phyloP scores from a whole-genome alignment of 345 rosid genomes.

The Salix viminalis region DNA sequence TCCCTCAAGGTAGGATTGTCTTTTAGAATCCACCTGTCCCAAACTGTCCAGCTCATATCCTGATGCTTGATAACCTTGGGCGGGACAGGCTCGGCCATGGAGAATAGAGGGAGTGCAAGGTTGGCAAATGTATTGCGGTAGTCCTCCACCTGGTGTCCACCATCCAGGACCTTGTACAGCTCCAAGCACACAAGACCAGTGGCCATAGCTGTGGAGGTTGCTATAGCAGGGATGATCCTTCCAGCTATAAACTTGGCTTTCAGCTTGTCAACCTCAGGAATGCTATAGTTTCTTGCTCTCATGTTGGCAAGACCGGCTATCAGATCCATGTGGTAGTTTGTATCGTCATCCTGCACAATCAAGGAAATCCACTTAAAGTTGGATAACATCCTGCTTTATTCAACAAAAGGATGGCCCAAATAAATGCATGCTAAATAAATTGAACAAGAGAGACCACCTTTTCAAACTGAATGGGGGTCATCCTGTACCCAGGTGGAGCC shows the following conservation, averaged over 20 bases:
- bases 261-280: conserved; percentile 94
- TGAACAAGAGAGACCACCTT: conserved; percentile 51
- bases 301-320: conserved; percentile 97
- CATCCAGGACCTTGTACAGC: conserved; percentile 84
- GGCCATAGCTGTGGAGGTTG: conserved; percentile 97
- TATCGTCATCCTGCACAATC: conserved; percentile 78
- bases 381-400: background rate
- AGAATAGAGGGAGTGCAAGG: conserved; percentile 83
- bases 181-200: conserved; percentile 95
- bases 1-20: conserved; percentile 70
- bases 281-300: conserved; percentile 98
- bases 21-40: conserved; percentile 87
- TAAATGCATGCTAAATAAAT: background rate
- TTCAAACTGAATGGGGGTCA: conserved; percentile 95
- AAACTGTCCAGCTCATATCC: conserved; percentile 93
- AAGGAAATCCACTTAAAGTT: background rate
- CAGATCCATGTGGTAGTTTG: conserved; percentile 97
- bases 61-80: conserved; percentile 78
- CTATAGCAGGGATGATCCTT: conserved; percentile 97
- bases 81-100: conserved; percentile 96
- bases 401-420: background rate
- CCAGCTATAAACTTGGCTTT: conserved; percentile 99
- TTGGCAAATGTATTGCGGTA: conserved; percentile 97
- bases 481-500: conserved; percentile 57
- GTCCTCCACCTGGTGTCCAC: conserved; percentile 77